phyloP scores from a whole-genome alignment of 1,139 yeast genomes.

The Candida pseudocylindracea region DNA sequence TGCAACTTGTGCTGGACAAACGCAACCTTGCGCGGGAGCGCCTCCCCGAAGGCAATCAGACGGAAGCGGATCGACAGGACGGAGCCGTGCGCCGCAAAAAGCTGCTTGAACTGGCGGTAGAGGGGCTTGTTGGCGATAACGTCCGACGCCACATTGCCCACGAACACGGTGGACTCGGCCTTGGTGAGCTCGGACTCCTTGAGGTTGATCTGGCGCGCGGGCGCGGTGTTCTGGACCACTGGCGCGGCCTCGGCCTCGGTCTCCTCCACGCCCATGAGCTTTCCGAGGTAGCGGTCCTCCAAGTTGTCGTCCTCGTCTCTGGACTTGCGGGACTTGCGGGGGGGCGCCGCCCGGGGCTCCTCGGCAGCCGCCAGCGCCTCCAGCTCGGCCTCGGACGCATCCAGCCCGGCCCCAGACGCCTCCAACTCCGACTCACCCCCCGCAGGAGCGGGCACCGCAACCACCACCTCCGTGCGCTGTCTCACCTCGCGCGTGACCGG shows the following conservation, averaged over 20 bases:
- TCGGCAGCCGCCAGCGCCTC: too few relatives aligned
- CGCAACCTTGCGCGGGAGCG: slow-evolving; percentile 83
- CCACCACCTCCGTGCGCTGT: slow-evolving; percentile 2
- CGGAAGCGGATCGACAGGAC: slow-evolving; percentile 70
- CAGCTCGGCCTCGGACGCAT: neutral
- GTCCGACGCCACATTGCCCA: slow-evolving; percentile 43
- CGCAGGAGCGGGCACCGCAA: too few relatives aligned
- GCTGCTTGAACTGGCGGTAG: slow-evolving; percentile 40
- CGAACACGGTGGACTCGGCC: slow-evolving; percentile 74
- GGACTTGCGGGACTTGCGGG: slow-evolving; percentile 1
- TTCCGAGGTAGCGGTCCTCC: slow-evolving; percentile 4
- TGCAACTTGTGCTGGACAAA: slow-evolving; percentile 67
- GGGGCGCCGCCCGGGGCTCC: too few relatives aligned
- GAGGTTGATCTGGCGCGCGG: slow-evolving; percentile 20
- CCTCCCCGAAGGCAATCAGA: slow-evolving; percentile 76
- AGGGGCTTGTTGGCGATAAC: slow-evolving; percentile 43
- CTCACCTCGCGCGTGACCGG: slow-evolving; percentile 2
- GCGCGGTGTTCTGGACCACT: slow-evolving; percentile 5
- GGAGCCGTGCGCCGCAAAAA: slow-evolving; percentile 33
- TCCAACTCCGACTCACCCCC: slow-evolving; percentile 1
- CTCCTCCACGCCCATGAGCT: slow-evolving; percentile 1
- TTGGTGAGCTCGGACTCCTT: slow-evolving; percentile 57
- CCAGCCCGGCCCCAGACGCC: neutral
- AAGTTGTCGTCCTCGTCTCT: slow-evolving; percentile 2
- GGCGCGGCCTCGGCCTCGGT: slow-evolving; percentile 1